These are phyloP conservation scores for Candida sithepensis DNA, from an alignment of 805 yeast genomes.

Conservation along the genomic window DNA sequence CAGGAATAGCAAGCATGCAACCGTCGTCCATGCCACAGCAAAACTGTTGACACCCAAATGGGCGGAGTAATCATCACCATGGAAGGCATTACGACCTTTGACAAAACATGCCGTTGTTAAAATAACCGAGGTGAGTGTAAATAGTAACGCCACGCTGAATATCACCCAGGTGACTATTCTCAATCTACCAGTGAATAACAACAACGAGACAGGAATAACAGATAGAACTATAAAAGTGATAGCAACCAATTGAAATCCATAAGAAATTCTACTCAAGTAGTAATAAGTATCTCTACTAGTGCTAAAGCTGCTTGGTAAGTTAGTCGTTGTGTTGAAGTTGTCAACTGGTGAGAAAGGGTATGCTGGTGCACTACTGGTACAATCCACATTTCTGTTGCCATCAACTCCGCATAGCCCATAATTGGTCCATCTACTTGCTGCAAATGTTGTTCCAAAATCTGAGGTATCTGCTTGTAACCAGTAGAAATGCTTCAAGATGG, in stretches of 20 bases:
- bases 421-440: conserved; percentile 71
- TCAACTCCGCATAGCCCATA: conserved; percentile 55
- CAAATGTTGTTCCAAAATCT: conserved; percentile 42
- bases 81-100: conserved; percentile 48
- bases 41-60: conserved; percentile 46
- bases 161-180: conserved; percentile 8
- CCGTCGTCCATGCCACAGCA: conserved; percentile 63
- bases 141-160: conserved; percentile 37
- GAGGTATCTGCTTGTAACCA: conserved; percentile 79
- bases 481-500: conserved; percentile 58
- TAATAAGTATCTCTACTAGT: conserved; percentile 49
- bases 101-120: conserved; percentile 54
- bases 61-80: conserved; percentile 38
- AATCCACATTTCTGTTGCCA: conserved; percentile 44
- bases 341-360: conserved; percentile 78
- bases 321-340: conserved; percentile 52
- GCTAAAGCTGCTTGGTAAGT: conserved; percentile 53
- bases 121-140: conserved; percentile 42
- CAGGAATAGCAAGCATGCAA: conserved; percentile 19
- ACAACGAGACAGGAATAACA: conserved; percentile 34
- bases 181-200: conserved; percentile 3
- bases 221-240: conserved; percentile 50
- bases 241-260: conserved; percentile 60
- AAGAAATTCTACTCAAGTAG: conserved; percentile 65
- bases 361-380: conserved; percentile 62